phyloP scores from a whole-genome alignment of 345 rosid species.

The Syzygium aromaticum region DNA sequence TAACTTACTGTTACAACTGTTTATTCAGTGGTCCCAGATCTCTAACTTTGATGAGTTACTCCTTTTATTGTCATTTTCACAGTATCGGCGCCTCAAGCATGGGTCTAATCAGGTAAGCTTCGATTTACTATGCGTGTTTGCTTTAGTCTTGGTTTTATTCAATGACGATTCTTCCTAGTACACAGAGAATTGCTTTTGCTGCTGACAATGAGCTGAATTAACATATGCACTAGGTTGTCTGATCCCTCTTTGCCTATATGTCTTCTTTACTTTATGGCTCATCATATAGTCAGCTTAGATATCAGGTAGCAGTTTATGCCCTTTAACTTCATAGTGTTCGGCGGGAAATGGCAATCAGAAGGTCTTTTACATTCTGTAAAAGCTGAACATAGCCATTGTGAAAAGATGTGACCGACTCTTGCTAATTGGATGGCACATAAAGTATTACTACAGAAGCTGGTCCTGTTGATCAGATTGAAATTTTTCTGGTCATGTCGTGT shows the following conservation, averaged over 20 bases:
- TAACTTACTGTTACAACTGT: not conserved
- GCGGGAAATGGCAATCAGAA: not conserved
- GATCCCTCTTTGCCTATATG: not conserved
- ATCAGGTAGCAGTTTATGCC: not conserved
- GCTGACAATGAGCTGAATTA: not conserved
- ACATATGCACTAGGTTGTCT: not conserved
- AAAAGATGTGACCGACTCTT: not conserved
- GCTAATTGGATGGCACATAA: not conserved
- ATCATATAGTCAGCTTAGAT: not conserved
- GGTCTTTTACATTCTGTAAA: not conserved
- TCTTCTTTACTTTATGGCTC: not conserved
- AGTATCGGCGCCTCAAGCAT: slow-evolving; percentile 99
- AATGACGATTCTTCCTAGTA: not conserved
- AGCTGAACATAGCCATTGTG: not conserved
- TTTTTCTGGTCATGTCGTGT: not conserved
- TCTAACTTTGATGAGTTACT: not conserved
- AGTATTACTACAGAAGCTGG: not conserved
- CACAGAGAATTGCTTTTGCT: not conserved
- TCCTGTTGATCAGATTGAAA: not conserved
- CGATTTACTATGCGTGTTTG: not conserved
- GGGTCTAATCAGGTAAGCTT: slow-evolving; percentile 78
- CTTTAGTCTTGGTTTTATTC: not conserved
- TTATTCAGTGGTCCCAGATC: not conserved
- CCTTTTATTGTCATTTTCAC: slow-evolving; percentile 22
- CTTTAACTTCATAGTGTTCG: not conserved